Conservation (phyloP, 129 eudicot genomes). For the Flaveria sonorensis region DNA sequence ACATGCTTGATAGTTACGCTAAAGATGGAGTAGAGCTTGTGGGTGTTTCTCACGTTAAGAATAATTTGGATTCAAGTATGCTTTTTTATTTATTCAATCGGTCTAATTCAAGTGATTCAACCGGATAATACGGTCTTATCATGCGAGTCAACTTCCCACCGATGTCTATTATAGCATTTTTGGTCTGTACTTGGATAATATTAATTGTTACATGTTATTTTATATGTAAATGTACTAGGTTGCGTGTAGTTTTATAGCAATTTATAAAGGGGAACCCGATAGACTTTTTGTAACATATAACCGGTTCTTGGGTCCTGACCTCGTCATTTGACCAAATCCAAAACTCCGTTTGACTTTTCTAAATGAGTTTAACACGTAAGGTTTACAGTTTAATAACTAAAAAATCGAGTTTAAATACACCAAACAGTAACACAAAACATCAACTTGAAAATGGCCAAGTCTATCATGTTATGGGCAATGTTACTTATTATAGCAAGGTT, state of each 20-base stretch:
- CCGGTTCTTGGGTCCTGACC: not conserved
- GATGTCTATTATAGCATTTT: not conserved
- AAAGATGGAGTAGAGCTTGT: no score
- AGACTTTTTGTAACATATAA: not conserved
- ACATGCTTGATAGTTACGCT: no score
- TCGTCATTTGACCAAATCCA: constrained; percentile 28
- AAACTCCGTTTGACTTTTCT: constrained; percentile 16
- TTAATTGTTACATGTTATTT: no score
- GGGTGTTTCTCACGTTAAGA: no score
- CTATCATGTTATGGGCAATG: constrained; percentile 2
- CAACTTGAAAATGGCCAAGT: constrained; percentile 24
- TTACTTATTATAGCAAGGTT: not conserved
- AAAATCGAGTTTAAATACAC: not conserved
- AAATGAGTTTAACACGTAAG: constrained; percentile 26
- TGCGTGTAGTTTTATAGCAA: no score
- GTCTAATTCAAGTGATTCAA: no score
- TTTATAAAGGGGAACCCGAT: not conserved
- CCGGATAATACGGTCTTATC: no score
- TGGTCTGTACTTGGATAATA: not conserved
- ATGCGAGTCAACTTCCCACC: no score
- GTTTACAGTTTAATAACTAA: constrained; percentile 12
- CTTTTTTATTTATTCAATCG: no score
- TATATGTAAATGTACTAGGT: no score
- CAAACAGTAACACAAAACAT: not conserved
- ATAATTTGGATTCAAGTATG: no score